Evolutionary conservation across 345 rosid genomes (phyloP), one percentile per base, ranked within the genome.

Genomic region (Lumnitzera racemosa): DNA sequence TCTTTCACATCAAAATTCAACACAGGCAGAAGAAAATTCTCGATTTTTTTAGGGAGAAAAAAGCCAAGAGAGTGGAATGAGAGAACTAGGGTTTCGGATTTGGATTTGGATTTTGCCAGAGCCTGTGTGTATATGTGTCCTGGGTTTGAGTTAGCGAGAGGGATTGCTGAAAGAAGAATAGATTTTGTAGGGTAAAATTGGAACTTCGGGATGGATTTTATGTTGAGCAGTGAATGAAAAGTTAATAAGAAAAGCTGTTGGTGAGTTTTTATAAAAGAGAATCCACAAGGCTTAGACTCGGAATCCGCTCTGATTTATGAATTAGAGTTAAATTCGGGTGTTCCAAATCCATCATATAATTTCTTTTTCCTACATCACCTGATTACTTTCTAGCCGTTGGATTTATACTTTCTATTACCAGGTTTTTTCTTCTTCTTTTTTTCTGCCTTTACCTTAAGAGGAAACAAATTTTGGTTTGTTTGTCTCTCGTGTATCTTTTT

Each of bases 291-390:
- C 59, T 14, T n/a, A 15, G 60, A 48, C 66, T 58, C 86, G 83
- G 83, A 78, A 66, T 69, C 76, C 27, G 51, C 67, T 49, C 59
- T 14, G 65, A n/a, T 31, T 68, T 61, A 53, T 81, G 56, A 71
- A 65, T 13, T 69, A 41, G 47, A 67, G 64, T 73, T 76, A 55
- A 71, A 62, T 64, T 17, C 13, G 47, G 11, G 60, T 1, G 10
- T 57, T 76, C 65, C 67, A 36, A 60, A 58, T 81, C 86, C 83
- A 72, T 61, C 55, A 57, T 72, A 14, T 46, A 61, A 56, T 60
- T 60, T 29, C 56, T 25, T 25, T 53, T 14, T 24, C 13, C 14
- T 46, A 51, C 16, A 17, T 79, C 65, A 62, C 66, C 51, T 65
- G 31, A 20, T 9, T 20, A 13, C 0, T 3, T 2, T 29, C 23